Percentiles rank a stretch among this genome's conserved stretches.
Conservation (phyloP, 169 alveolate genomes). For the Eimeria sp. region DNA sequence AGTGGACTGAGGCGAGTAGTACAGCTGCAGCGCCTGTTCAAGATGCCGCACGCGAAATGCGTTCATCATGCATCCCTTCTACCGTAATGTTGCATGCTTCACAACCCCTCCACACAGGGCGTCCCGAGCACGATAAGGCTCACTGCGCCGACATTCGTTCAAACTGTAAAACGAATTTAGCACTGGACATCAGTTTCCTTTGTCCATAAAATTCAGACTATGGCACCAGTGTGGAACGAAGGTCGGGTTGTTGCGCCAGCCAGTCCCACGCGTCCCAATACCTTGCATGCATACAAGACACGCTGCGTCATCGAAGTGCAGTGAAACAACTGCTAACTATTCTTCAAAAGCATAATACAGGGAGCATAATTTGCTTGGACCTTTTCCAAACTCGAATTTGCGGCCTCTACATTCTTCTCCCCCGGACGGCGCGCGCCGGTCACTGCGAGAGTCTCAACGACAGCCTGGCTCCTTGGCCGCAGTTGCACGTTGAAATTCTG, state of each 20-base stretch:
- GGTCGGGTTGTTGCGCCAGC: neutral
- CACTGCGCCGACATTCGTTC: neutral
- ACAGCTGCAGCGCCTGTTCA: constrained; percentile 88
- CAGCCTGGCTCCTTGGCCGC: neutral
- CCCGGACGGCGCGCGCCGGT: neutral
- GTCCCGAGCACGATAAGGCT: too few species aligned
- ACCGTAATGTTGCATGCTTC: neutral
- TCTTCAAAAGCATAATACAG: neutral
- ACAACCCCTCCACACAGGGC: too few species aligned
- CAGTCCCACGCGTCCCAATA: neutral
- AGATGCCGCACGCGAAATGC: constrained; percentile 90
- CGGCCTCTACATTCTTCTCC: neutral
- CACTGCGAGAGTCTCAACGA: neutral
- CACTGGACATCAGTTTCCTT: too few species aligned
- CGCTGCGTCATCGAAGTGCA: neutral
- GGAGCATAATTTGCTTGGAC: too few species aligned
- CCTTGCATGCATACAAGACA: neutral
- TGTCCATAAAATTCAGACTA: too few species aligned
- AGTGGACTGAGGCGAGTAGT: constrained; percentile 80
- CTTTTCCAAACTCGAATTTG: neutral
- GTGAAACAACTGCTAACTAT: neutral
- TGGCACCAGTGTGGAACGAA: neutral
- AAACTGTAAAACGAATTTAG: too few species aligned
- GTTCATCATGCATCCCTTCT: constrained; percentile 79
- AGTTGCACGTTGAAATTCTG: neutral